Evolutionary conservation across 768 basidiomycete species (phyloP), one percentile per base, ranked within the genome.

Genomic region (Trametes punicea): DNA sequence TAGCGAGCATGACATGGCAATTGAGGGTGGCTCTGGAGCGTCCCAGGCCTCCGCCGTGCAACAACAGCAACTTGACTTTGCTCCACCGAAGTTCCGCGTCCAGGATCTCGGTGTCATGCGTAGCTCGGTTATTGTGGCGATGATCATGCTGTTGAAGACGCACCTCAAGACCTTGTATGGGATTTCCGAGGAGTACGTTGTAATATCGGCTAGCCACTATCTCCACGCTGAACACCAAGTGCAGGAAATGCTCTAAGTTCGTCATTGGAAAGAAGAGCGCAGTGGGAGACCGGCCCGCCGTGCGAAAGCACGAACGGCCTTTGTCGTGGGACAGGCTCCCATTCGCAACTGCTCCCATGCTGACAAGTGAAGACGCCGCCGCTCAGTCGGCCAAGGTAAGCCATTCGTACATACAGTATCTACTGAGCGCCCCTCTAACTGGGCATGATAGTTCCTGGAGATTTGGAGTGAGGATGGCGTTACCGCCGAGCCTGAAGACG

Each of bases 161-260:
- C 81, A 98, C 70, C 76, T 99, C 55, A 94, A 98, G 67, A 70
- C 70, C 1, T 65, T 92, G 13, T 99, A 98, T 66, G 83, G 85
- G 2, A 69, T 98, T 34, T 88, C 91, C 2, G 95, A 98, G 75
- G 94, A 97, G 95, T 96, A 67, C 56, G 89, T 77, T 48, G 29
- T 36, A 33, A 29, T 7, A 50, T 53, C 38, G 48, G 45, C 29
- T 51, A 20, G n/a, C 40, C 11, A 21, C 51, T 40, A 39, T 31
- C 47, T 39, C 13, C 26, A 50, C 36, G 39, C 8, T 36, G 46
- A 15, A 5, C 18, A 13, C 29, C 21, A 60, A 39, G 62, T 51
- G 20, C 55, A 97, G 94, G 40, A 98, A 97, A 89, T 93, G 93
- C 62, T 77, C 80, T 42, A 98, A 94, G 71, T 97, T 90, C 67